These are phyloP conservation scores for Cladorrhinum sp. DNA, from an alignment of 2,329 filamentous ascomycete species.

Conservation along the genomic window DNA sequence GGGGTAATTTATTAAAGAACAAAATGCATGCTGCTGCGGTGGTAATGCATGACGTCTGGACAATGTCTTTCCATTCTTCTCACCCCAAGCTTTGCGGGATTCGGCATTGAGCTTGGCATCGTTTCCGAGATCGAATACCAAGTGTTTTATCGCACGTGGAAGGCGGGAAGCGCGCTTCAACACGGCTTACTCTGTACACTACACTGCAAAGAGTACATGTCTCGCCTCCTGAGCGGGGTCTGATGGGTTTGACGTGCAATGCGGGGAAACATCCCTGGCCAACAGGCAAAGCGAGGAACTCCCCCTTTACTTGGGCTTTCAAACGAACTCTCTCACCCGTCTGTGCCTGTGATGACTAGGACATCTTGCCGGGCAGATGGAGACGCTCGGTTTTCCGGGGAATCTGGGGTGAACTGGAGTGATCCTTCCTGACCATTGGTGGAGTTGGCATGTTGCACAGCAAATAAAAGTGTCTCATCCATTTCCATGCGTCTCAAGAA, in stretches of 20 bases:
- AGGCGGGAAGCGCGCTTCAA: constrained; percentile 12
- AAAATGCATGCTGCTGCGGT: no score
- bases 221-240: neutral
- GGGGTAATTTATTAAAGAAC: no score
- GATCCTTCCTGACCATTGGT: neutral
- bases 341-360: neutral
- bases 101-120: neutral
- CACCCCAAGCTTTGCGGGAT: neutral
- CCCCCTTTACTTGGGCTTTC: no score
- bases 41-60: neutral
- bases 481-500: neutral
- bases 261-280: neutral
- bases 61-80: neutral
- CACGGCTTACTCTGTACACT: neutral
- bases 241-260: neutral
- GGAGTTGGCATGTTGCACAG: neutral
- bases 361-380: neutral
- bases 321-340: neutral
- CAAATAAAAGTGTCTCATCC: neutral
- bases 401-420: neutral
- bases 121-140: neutral
- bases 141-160: neutral
- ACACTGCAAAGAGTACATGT: neutral
- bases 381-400: neutral
- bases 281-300: no score